Conservation (phyloP, 495 filamentous ascomycete genomes). For the Penicillium flavigenum region DNA sequence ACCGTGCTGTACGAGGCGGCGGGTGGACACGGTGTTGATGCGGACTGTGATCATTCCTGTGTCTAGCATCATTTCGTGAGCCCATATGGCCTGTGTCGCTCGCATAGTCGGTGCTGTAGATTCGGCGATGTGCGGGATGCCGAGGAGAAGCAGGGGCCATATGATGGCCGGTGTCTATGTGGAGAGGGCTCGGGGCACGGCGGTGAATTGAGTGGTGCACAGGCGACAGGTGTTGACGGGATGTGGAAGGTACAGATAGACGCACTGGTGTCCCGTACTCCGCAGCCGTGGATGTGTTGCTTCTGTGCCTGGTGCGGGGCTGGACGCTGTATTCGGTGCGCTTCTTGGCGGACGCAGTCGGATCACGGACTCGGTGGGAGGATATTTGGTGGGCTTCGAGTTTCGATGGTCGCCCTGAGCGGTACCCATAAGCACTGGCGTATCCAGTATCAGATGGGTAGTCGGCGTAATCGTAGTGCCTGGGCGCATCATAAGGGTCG, state of each 20-base stretch:
- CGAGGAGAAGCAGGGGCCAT: conserved; percentile 30
- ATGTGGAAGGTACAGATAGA: conserved; percentile 28
- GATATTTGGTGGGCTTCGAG: conserved; percentile 42
- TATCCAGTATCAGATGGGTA: conserved; percentile 41
- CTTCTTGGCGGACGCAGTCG: conserved; percentile 33
- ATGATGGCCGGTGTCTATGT: conserved; percentile 30
- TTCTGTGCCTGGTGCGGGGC: conserved; percentile 37
- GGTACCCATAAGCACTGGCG: conserved; percentile 30
- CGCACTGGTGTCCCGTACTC: conserved; percentile 32
- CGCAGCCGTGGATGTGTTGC: conserved; percentile 36
- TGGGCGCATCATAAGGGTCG: conserved; percentile 35
- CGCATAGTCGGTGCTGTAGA: conserved; percentile 40
- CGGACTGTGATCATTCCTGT: conserved; percentile 17
- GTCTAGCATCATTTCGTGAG: conserved; percentile 16
- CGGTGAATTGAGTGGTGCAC: conserved; percentile 31
- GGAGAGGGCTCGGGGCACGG: conserved; percentile 34
- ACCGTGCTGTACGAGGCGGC: conserved; percentile 25
- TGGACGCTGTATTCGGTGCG: conserved; percentile 47
- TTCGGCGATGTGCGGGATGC: conserved; percentile 31
- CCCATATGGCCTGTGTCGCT: conserved; percentile 40
- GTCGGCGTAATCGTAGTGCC: conserved; percentile 33
- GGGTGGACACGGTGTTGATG: conserved; percentile 27
- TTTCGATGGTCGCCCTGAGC: conserved; percentile 26
- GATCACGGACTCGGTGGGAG: conserved; percentile 37
- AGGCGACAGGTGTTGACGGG: conserved; percentile 29